Evolutionary conservation across 176 grass and related monocot species (phyloP).

Genomic region (Dactylis glomerata): DNA sequence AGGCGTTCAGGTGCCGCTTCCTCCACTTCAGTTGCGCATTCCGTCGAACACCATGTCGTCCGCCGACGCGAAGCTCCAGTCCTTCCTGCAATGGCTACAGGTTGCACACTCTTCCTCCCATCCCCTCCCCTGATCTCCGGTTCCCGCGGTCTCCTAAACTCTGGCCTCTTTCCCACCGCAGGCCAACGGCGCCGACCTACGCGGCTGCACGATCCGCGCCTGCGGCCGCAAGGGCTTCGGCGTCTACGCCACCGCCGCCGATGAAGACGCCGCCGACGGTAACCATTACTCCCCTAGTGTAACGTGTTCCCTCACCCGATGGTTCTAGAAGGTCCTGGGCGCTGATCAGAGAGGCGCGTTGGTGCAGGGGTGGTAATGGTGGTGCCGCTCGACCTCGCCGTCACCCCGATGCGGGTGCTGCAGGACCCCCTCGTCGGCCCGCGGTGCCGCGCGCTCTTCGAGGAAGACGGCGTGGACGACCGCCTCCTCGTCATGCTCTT

Average conservation of each 20-base stretch:
- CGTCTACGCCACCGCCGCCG: slow-evolving; percentile 48
- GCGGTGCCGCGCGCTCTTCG: slow-evolving; percentile 64
- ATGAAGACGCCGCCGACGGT: slow-evolving; percentile 36
- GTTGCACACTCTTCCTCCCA: slow-evolving; percentile 25
- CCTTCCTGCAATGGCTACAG: slow-evolving; percentile 91
- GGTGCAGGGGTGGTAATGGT: slow-evolving; percentile 70
- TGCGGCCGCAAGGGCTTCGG: slow-evolving; percentile 61
- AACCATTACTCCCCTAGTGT: neutral
- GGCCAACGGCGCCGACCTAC: slow-evolving; percentile 71
- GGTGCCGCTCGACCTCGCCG: slow-evolving; percentile 82
- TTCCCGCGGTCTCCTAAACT: neutral
- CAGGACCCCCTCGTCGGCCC: slow-evolving; percentile 72
- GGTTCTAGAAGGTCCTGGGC: neutral
- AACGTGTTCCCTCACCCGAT: neutral
- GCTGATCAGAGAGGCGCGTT: neutral
- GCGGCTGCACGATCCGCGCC: slow-evolving; percentile 57
- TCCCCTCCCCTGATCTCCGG: neutral
- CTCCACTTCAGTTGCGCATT: slow-evolving; percentile 15
- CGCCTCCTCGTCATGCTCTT: slow-evolving; percentile 89
- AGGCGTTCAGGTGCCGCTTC: too few relatives aligned
- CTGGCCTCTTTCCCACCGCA: neutral
- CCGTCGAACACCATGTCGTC: slow-evolving; percentile 26
- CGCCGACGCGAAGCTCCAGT: slow-evolving; percentile 55
- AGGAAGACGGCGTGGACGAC: slow-evolving; percentile 67
- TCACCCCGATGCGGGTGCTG: slow-evolving; percentile 89